phyloP scores from a whole-genome alignment of 208 protist species.

The Naegleria fowleri region DNA sequence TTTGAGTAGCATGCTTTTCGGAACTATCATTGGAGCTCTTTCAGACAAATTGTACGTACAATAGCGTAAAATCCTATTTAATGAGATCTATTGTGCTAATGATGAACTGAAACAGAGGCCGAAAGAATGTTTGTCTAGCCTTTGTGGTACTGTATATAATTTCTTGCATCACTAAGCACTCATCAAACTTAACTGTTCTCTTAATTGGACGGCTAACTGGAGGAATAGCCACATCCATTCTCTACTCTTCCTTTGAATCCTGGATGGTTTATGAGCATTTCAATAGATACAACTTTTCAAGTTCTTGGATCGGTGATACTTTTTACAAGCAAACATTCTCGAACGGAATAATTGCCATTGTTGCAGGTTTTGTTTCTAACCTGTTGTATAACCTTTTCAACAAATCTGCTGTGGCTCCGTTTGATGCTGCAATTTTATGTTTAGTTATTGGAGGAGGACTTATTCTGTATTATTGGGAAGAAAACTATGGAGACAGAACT shows the following conservation, averaged over 20 bases:
- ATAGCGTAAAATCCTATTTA: no score
- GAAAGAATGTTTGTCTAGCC: conserved; percentile 40
- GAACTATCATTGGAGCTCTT: conserved; percentile 56
- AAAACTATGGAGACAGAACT: conserved; percentile 65
- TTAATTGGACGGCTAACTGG: conserved; percentile 61
- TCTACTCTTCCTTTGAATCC: conserved; percentile 75
- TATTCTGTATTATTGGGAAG: conserved; percentile 50
- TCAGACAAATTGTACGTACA: conserved; percentile 52
- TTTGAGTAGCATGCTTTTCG: conserved; percentile 55
- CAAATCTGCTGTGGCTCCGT: conserved; percentile 37
- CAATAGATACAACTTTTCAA: conserved; percentile 31
- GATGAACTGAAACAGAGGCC: conserved; percentile 36
- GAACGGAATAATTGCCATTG: conserved; percentile 65
- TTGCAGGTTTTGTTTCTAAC: conserved; percentile 55
- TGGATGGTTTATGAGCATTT: conserved; percentile 78
- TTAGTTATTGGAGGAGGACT: conserved; percentile 39
- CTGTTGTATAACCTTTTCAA: conserved; percentile 30
- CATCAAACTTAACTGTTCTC: conserved; percentile 44
- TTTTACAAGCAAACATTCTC: conserved; percentile 55
- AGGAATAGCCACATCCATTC: conserved; percentile 70
- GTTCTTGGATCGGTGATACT: conserved; percentile 47
- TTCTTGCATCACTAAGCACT: conserved; percentile 47
- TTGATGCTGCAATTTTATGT: conserved; percentile 47
- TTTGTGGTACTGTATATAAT: conserved; percentile 51
- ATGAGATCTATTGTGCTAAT: neutral